Percentiles rank a stretch among this genome's conserved stretches.
Conservation (phyloP, 176 grass and related monocot species). For the Neostapfia colusana region DNA sequence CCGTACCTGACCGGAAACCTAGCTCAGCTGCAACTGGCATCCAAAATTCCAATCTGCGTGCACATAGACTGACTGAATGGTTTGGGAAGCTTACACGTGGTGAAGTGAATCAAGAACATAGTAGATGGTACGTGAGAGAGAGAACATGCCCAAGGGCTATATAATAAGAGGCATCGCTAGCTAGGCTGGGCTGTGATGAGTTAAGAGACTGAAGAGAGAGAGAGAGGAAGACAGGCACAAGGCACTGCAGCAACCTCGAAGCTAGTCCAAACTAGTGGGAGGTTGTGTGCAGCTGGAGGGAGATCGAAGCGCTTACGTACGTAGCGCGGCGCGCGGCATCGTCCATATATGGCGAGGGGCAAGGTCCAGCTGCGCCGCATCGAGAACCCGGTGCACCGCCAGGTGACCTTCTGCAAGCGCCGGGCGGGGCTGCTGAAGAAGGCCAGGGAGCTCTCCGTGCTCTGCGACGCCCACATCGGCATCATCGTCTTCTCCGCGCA, state of each 20-base stretch:
- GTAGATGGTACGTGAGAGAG: background rate
- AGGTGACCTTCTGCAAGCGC: constrained; percentile 99
- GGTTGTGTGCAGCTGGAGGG: constrained; percentile 55
- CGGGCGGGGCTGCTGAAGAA: constrained; percentile 91
- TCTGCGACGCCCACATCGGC: constrained; percentile 86
- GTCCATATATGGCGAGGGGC: constrained; percentile 64
- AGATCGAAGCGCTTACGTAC: too few species aligned
- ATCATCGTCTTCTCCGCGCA: constrained; percentile 96
- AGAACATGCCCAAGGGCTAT: constrained; percentile 29
- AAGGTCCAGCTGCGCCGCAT: constrained; percentile 71
- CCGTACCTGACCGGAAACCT: too few species aligned
- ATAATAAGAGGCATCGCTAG: constrained; percentile 45
- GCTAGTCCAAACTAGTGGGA: constrained; percentile 99
- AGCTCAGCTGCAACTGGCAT: background rate
- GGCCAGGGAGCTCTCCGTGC: constrained; percentile 84
- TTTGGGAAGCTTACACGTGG: background rate
- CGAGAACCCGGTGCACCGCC: constrained; percentile 78
- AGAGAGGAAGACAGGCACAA: constrained; percentile 5
- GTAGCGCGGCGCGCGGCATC: too few species aligned
- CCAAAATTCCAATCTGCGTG: background rate
- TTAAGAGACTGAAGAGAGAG: constrained; percentile 41
- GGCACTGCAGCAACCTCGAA: constrained; percentile 76
- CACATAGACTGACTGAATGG: background rate
- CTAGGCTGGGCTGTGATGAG: constrained; percentile 32
- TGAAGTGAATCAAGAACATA: background rate